phyloP scores from a whole-genome alignment of 371 early-diverging fungal genomes.

The Capillidium rhysosporum region DNA sequence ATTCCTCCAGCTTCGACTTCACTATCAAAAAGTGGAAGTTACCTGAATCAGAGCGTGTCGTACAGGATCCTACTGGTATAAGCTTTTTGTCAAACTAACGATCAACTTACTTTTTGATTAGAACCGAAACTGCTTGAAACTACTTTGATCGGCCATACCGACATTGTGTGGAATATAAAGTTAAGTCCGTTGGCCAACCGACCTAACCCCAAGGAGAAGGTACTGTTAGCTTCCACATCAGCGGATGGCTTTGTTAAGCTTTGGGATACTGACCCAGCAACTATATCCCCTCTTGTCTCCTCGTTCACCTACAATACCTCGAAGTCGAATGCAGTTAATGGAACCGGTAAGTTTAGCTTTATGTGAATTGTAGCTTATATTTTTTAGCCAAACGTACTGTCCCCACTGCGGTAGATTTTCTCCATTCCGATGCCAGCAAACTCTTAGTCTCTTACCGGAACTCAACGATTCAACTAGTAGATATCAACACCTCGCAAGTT shows the following conservation, averaged over 20 bases:
- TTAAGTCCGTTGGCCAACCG: conserved; percentile 5
- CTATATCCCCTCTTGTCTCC: conserved; percentile 19
- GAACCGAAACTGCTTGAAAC: conserved; percentile 30
- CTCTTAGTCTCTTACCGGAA: conserved; percentile 46
- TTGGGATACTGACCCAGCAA: conserved; percentile 40
- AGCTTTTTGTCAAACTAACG: background rate
- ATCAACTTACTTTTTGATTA: conserved; percentile 10
- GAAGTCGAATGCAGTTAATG: conserved; percentile 3
- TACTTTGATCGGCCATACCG: conserved; percentile 58
- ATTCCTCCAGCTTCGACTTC: conserved; percentile 53
- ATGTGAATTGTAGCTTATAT: background rate
- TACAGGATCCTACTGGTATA: background rate
- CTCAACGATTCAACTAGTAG: conserved; percentile 40
- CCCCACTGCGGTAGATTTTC: conserved; percentile 54
- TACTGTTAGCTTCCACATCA: conserved; percentile 47
- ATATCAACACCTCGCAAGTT: conserved; percentile 52
- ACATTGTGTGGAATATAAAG: conserved; percentile 62
- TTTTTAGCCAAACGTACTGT: conserved; percentile 11
- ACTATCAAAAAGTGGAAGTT: conserved; percentile 54
- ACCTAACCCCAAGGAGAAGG: conserved; percentile 8
- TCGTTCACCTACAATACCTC: conserved; percentile 24
- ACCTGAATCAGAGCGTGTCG: conserved; percentile 14
- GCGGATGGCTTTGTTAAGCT: conserved; percentile 68
- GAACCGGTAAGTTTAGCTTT: background rate
- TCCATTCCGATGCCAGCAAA: conserved; percentile 29